These are phyloP conservation scores for Pezicula neosporulosa DNA, from an alignment of 2,329 filamentous ascomycete genomes.

Conservation along the genomic window DNA sequence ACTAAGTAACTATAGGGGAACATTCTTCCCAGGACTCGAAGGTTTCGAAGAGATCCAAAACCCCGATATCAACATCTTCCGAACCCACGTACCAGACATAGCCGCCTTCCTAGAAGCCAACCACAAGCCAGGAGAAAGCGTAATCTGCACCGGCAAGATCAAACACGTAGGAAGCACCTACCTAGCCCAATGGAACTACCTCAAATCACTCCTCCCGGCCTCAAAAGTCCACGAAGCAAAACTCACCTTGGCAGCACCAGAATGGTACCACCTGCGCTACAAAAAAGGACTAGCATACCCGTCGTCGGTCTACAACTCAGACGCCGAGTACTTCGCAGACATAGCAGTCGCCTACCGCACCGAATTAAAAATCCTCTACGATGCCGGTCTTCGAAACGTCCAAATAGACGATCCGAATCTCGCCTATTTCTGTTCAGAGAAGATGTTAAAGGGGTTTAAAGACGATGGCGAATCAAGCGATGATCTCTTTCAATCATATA, in stretches of 20 bases:
- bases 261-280: conserved; percentile 67
- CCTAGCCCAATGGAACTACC: conserved; percentile 54
- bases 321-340: conserved; percentile 50
- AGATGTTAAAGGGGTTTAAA: conserved; percentile 68
- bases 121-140: conserved; percentile 42
- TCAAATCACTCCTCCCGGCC: conserved; percentile 55
- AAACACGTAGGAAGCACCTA: conserved; percentile 42
- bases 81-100: conserved; percentile 35
- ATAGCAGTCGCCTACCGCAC: conserved; percentile 49
- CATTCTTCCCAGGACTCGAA: conserved; percentile 24
- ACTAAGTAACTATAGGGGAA: conserved; percentile 33
- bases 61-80: conserved; percentile 32
- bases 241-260: conserved; percentile 63
- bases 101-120: conserved; percentile 37
- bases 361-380: conserved; percentile 49
- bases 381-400: conserved; percentile 47
- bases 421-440: conserved; percentile 70
- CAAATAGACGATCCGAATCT: conserved; percentile 56
- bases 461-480: conserved; percentile 66
- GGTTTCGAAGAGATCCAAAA: conserved; percentile 23
- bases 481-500: conserved; percentile 71
- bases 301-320: conserved; percentile 44
- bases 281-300: conserved; percentile 48
- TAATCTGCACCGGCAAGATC: conserved; percentile 44
- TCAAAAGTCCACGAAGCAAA: conserved; percentile 64